Evolutionary conservation across 1,284 basidiomycete genomes (phyloP), one percentile per base, ranked within the genome.

Genomic region (Ceratobasidium papillatum): DNA sequence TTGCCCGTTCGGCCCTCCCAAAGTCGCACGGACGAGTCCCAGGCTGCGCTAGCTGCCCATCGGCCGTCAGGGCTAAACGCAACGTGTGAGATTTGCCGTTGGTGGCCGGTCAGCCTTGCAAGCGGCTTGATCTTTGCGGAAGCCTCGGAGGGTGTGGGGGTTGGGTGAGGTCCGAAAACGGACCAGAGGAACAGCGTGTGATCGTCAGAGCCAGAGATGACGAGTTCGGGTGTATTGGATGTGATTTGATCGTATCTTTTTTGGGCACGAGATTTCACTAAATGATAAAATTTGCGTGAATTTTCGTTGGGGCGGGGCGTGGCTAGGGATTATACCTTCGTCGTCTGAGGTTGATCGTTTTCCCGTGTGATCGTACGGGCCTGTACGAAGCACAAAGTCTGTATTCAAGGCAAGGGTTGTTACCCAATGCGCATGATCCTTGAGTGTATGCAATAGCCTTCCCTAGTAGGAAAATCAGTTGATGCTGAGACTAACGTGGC

Each of bases 361-460:
- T 69, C 87, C 88, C 0, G 88, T 92, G 78, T 98, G 94, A 81
- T 98, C 96, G 79, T 94, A 99, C 0, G 97, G 95, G 0, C 98
- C 97, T 0, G 97, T 99, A 2, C 96, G 91, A 9, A 98, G 87
- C 17, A 97, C 89, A 81, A 96, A 98, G 81, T 99, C 97, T 17
- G 96, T 98, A 80, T 95, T 97, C 73, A 99, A 87, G 1, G 97
- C 92, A 61, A 99, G 89, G 0, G 96, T 99, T 58, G 96, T 99
- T 25, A 99, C 97, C 97, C 96, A 99, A 81, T 99, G 98, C 0
- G 96, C 96, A 79, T 99, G 98, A 77, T 98, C 96, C 82, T 93
- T 95, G 34, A 99, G 85, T 0, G 91, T 91, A 87, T 91, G 86
- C 61, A 93, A 80, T 56, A 85, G 85, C 78, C 84, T 87, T 0